Base-by-base conservation (phyloP, 2,329 filamentous ascomycete species). In the Chalaropsis ovoidea region DNA sequence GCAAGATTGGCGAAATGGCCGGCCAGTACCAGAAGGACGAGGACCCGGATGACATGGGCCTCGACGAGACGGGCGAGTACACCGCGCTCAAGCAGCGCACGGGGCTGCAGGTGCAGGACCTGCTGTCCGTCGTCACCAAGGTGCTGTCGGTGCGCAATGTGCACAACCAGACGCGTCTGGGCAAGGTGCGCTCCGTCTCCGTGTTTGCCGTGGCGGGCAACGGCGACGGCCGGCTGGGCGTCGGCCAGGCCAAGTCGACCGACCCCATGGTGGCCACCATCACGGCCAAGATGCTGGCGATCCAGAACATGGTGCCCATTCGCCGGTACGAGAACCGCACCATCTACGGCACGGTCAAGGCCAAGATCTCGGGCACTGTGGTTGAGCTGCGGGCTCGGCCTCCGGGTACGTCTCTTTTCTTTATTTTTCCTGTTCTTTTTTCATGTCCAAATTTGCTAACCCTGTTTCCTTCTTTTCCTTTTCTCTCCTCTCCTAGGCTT, bases 281-380 rank as follows among this genome's bases (percentile, higher is more conserved):
- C 69, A 90, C 95, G 77, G 88, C 91, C 56, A 84, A 83, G 75
- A 84, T 91, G 77, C 81, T 87, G 69, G 93, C 94, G 27, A 89
- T 97, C 70, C 82, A 88, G 72, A 96, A 94, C 79, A 91, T 99
- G 89, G 84, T 85, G 78, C 92, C 94, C n/a, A 85, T 99, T 65
- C 84, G 86, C 62, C 82, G 93, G 67, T 99, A 97, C 74, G 94
- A 99, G 79, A 82, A 90, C 71, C 81, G 94, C 68, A 99, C 94
- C 13, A 94, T 96, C 64, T 97, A 83, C 76, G 94, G 94, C 66
- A 85, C 91, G 69, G 83, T 95, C 49, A 82, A 85, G 75, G 85
- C 80, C 71, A 99, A 99, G 80, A 83, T 95, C 42, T 90, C 90
- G 67, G 94, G 89, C n/a, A 90, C 88, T 6, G 83, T 94, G 68